Base-by-base conservation (phyloP, 805 yeast species). In the Saturnispora serradocipensis region DNA sequence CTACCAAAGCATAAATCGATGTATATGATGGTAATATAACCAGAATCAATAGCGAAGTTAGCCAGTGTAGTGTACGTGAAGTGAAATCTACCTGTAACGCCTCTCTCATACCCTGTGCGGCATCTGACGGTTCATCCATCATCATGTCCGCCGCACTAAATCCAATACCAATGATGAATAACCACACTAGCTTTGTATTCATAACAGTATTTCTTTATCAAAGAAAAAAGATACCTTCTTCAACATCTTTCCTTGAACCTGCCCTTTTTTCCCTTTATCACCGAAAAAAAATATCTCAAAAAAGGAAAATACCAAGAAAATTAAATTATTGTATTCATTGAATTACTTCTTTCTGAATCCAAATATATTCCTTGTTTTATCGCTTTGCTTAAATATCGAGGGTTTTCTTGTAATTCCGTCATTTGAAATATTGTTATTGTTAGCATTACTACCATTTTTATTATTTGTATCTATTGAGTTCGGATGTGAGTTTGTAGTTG, bases 61-160 rank as follows among this genome's bases (percentile, higher is more conserved):
- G 61, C 88, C 88, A 85, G 60, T 85, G 91, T 61, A 81, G 72
- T 0, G 84, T 68, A 58, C 79, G 81, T 7, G 80, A 68, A 2
- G 70, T 73, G 7, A 49, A 50, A 15, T 53, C 38, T 9, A 42
- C 49, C 46, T 53, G 54, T 3, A 59, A 27, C 15, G 52, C 49
- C 4, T 45, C 51, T 13, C 52, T 36, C 42, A 46, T 51, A 8
- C 54, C 53, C 15, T 58, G 56, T 1, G 58, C 56, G 9, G 51
- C 54, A 27, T 54, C 59, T 5, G 56, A 45, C 18, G 59, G 59
- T 18, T 27, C 43, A 46, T 59, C 62, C 61, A 59, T 59, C 10
- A 13, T 34, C 62, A 59, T 59, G 53, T 22, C 32, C 39, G 43
- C 54, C 46, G 38, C 18, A 8, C 48, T 18, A 7, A 34, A 5